Base-by-base conservation (phyloP, 1,284 basidiomycete genomes). In the Austroboletus niveus region DNA sequence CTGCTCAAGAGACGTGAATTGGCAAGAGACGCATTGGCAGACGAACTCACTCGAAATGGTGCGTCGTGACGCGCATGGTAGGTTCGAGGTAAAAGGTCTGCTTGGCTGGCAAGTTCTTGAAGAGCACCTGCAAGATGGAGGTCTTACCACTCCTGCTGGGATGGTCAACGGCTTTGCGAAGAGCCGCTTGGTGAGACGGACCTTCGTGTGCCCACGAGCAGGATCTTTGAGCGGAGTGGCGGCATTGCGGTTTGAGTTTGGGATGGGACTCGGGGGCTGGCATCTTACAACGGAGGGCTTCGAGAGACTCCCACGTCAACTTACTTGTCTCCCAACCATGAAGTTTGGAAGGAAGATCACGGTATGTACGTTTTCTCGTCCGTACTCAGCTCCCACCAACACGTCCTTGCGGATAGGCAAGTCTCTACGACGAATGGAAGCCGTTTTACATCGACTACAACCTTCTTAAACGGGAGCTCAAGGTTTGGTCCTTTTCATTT, bases 41-140 rank as follows among this genome's bases (percentile, higher is more conserved):
- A 27, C 29, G 53, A 46, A n/a, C 90, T 68, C 66, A 96, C 94
- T 96, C 87, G 69, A 91, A 89, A 40, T 78, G 72, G 63, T 90
- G 82, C 59, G 87, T 89, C 46, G 80, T 80, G 39, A 92, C 78
- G 50, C 85, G 84, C 69, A 86, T 86, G 0, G 92, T 94, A 7
- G 89, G 84, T 58, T 97, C 94, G 57, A 98, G 82, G 71, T 90
- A 98, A 61, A 98, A 92, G 0, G 93, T 90, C 63, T 98, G 89
- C 65, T 92, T 93, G 0, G 92, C 82, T 0, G 84, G 78, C 46
- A 94, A 75, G 56, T 87, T 79, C 60, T 95, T 87, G 77, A 98
- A 97, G 17, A 98, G 80, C 31, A 96, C 92, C 68, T 94, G 85
- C 61, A 90, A 82, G 54, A 97, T 92, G 31, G 92, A 94, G 22